A percentile compares a stretch with the other conserved stretches of the same genome.
Conservation (phyloP, 148 eudicot species). For the Diospyros kaki region DNA sequence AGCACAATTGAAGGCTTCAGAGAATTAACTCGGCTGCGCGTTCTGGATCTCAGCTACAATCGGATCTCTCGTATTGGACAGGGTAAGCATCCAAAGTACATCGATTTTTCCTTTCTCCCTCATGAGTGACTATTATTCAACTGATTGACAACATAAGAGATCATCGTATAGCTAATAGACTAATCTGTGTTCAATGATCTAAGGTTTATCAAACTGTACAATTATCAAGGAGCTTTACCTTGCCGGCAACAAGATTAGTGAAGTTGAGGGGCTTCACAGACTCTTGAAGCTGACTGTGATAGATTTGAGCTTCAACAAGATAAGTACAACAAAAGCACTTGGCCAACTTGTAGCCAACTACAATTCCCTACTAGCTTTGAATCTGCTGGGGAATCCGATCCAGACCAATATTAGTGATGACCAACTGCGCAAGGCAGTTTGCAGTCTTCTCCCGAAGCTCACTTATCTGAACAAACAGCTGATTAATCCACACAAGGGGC, state of each 20-base stretch:
- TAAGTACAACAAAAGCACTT: conserved; percentile 70
- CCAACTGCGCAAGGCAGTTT: conserved; percentile 63
- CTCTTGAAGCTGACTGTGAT: conserved; percentile 67
- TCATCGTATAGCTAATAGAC: neutral
- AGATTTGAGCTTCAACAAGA: conserved; percentile 92
- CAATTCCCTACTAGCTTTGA: conserved; percentile 67
- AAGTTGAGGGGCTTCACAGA: conserved; percentile 88
- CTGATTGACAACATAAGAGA: neutral
- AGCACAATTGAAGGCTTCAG: conserved; percentile 75
- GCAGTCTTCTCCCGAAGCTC: conserved; percentile 82
- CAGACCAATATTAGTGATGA: conserved; percentile 70
- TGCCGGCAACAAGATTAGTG: conserved; percentile 84
- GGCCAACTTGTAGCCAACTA: conserved; percentile 95
- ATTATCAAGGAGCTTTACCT: conserved; percentile 80
- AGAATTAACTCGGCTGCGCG: conserved; percentile 71
- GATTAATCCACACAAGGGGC: conserved; percentile 74
- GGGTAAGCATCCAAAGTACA: conserved; percentile 36
- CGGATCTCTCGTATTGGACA: conserved; percentile 79
- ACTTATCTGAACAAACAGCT: conserved; percentile 90
- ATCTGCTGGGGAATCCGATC: conserved; percentile 74
- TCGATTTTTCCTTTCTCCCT: too few species aligned
- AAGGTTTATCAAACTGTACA: conserved; percentile 79
- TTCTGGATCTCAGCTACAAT: conserved; percentile 84
- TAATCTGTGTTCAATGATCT: neutral
- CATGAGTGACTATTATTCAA: neutral